A percentile compares a stretch with the other conserved stretches of the same genome.
Evolutionary conservation across 495 filamentous ascomycete species (phyloP).

Genomic region (Articulospora tetracladia): DNA sequence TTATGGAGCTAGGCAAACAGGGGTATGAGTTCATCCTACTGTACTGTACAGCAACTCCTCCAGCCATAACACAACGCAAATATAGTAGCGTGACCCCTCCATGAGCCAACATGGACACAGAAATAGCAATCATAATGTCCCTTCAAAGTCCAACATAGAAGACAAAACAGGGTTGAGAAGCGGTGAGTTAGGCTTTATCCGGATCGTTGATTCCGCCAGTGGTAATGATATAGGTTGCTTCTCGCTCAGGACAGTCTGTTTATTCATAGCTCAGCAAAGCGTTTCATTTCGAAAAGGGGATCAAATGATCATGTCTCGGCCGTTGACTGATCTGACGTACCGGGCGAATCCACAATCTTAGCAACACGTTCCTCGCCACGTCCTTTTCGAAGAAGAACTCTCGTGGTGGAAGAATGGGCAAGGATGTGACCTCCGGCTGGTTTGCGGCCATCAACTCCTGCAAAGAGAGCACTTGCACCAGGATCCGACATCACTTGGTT

Average conservation of each 20-base stretch:
- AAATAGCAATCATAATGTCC: not conserved
- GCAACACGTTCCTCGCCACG: slow-evolving; percentile 77
- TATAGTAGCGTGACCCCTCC: not conserved
- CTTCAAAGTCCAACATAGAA: not conserved
- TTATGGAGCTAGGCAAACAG: slow-evolving; percentile 2
- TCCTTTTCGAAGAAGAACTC: slow-evolving; percentile 71
- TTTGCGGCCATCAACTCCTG: slow-evolving; percentile 72
- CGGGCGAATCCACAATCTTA: slow-evolving; percentile 75
- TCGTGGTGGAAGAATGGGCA: slow-evolving; percentile 73
- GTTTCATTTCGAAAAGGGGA: not conserved
- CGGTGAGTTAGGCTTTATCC: slow-evolving; percentile 46
- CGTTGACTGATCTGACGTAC: slow-evolving; percentile 37
- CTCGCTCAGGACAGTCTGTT: slow-evolving; percentile 68
- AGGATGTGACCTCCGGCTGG: slow-evolving; percentile 76
- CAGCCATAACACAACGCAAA: not conserved
- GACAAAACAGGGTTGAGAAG: not conserved
- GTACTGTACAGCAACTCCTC: slow-evolving; percentile 20
- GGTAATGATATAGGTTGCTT: slow-evolving; percentile 77
- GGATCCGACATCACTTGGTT: slow-evolving; percentile 82
- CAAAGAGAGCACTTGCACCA: slow-evolving; percentile 76
- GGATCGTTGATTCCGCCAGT: slow-evolving; percentile 74
- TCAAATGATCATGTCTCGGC: not conserved
- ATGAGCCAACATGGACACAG: not conserved
- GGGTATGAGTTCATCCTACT: slow-evolving; percentile 4
- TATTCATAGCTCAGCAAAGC: not conserved